Base-by-base conservation (phyloP, 257 asterid genomes). In the Anisodus acutangulus region DNA sequence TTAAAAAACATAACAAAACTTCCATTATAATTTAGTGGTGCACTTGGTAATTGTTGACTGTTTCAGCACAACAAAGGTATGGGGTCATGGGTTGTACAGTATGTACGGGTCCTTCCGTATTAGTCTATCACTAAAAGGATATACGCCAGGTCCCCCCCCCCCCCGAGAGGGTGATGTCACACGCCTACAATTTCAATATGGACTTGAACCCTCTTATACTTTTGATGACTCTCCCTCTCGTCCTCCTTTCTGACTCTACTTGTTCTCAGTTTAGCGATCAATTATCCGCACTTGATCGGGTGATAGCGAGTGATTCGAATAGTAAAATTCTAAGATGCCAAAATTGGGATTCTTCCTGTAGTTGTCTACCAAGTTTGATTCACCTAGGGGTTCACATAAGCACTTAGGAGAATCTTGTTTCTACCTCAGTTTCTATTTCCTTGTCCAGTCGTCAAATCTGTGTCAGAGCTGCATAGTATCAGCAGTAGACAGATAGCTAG, bases 381-480 rank as follows among this genome's bases (percentile, higher is more conserved):
- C 35, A 31, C 35, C 35, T 43, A 70, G 15, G 79, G 79, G 57
- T 17, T 70, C 35, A 45, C 55, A 70, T 16, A 22, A 41, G 55
- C 79, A 70, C 55, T 17, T 9, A 43, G 35, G 78, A 70, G 35
- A 70, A 70, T 13, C 55, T 70, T 41, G 31, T 70, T 70, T 70
- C 53, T 70, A 70, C 53, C 35, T 41, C 35, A 41, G 78, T 70
- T 70, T 19, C 78, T 16, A 70, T 70, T 70, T 70, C 8, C 15
- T 16, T 70, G 35, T 70, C 55, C 53, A 16, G 2, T 70, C 13
- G 10, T 9, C 5, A 45, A 12, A 47, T 71, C 58, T n/a, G 9
- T 45, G 39, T 71, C 16, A 63, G 69, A 71, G 39, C n/a, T 51
- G 35, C 41, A 10, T 19, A 87, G 81, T 31, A 66, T 78, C 60